Percentiles rank a stretch among this genome's conserved stretches.
phyloP scores from a whole-genome alignment of 805 yeast species.

The Kuraishia borneana region DNA sequence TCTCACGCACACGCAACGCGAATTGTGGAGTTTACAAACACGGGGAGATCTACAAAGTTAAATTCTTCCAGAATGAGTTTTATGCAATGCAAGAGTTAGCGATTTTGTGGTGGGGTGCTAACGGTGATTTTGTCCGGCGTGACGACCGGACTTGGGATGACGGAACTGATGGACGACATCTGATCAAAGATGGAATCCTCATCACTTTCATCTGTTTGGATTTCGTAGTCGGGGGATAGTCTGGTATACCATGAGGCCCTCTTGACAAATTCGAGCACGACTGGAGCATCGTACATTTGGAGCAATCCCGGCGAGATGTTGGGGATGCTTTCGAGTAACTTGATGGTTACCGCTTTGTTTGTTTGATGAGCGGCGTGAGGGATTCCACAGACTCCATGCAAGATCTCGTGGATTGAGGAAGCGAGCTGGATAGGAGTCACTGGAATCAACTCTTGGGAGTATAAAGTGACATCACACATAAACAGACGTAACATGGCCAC shows the following conservation, averaged over 20 bases:
- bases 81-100: too few species aligned
- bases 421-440: constrained; percentile 17
- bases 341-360: neutral
- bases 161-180: constrained; percentile 1
- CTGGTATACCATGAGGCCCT: neutral
- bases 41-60: too few species aligned
- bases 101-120: too few species aligned
- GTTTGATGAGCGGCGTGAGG: too few species aligned
- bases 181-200: constrained; percentile 3
- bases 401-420: constrained; percentile 5
- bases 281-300: neutral
- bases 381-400: constrained; percentile 2
- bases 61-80: too few species aligned
- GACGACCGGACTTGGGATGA: neutral
- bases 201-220: constrained; percentile 1
- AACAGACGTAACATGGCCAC: constrained; percentile 37
- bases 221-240: neutral
- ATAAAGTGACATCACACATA: constrained; percentile 35
- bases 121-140: neutral
- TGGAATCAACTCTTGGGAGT: constrained; percentile 33
- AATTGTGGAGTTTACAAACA: too few species aligned
- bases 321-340: constrained; percentile 1
- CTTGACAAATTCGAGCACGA: neutral
- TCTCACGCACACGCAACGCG: too few species aligned
- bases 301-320: neutral